Evolutionary conservation across 345 rosid species (phyloP).

Genomic region (Erysimum cheiranthoides): DNA sequence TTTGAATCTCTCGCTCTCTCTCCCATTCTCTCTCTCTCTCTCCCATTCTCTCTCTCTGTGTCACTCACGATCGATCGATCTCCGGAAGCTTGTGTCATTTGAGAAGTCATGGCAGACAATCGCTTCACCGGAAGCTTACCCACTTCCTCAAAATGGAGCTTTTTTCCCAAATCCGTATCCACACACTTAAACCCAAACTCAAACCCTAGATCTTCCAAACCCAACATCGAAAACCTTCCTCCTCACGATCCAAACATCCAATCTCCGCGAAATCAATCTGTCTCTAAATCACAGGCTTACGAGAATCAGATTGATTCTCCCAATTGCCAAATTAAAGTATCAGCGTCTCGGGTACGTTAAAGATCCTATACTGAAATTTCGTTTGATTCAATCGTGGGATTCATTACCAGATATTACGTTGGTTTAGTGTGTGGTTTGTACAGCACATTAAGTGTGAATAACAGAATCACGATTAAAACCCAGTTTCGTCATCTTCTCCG

Average conservation of each 20-base stretch:
- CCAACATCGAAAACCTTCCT: slow-evolving; percentile 66
- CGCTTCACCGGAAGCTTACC: slow-evolving; percentile 41
- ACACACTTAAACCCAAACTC: slow-evolving; percentile 49
- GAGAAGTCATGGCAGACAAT: slow-evolving; percentile 41
- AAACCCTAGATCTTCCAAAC: slow-evolving; percentile 44
- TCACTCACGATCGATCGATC: not conserved
- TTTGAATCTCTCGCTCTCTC: slow-evolving; percentile 30
- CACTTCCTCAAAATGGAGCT: slow-evolving; percentile 64
- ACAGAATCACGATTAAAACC: too few species aligned
- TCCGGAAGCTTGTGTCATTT: slow-evolving; percentile 14
- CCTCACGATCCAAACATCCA: slow-evolving; percentile 68
- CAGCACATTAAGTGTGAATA: too few species aligned
- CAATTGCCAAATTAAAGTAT: slow-evolving; percentile 5
- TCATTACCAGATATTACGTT: too few species aligned
- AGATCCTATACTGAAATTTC: not conserved
- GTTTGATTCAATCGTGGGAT: not conserved
- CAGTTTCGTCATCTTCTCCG: too few species aligned
- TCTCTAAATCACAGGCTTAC: slow-evolving; percentile 43
- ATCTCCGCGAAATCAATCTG: slow-evolving; percentile 13
- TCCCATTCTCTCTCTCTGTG: not conserved
- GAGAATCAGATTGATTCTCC: slow-evolving; percentile 31
- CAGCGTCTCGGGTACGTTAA: slow-evolving; percentile 38
- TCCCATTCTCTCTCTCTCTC: not conserved
- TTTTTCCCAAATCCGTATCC: slow-evolving; percentile 73
- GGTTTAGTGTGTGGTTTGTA: too few species aligned